Evolutionary conservation across 2,329 filamentous ascomycete genomes (phyloP).

Genomic region (Sclerotinia sclerotiorum): DNA sequence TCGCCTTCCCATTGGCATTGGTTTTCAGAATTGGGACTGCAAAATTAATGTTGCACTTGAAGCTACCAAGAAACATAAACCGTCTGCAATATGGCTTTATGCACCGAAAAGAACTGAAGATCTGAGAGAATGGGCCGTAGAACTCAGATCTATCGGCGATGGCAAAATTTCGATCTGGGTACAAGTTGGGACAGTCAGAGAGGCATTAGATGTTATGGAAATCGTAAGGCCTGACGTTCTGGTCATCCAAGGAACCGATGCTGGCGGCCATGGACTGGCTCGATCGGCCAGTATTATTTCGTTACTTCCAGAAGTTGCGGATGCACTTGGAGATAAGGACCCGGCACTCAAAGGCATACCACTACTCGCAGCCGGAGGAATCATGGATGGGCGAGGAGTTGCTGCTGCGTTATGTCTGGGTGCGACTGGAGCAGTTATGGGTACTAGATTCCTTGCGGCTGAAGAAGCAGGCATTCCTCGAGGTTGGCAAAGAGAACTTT

Average conservation of each 20-base stretch:
- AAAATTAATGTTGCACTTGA: conserved; percentile 42
- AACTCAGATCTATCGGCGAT: neutral
- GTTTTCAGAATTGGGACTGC: conserved; percentile 49
- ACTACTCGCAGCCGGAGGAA: conserved; percentile 42
- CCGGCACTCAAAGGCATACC: conserved; percentile 27
- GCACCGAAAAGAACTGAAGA: conserved; percentile 40
- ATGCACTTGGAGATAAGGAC: conserved; percentile 32
- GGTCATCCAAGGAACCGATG: conserved; percentile 42
- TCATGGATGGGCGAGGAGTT: conserved; percentile 42
- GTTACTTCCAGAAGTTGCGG: conserved; percentile 41
- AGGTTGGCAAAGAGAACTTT: conserved; percentile 50
- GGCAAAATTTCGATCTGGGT: conserved; percentile 39
- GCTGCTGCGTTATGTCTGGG: conserved; percentile 41
- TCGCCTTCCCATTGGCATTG: conserved; percentile 48
- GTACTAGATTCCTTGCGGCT: conserved; percentile 51
- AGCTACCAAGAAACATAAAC: conserved; percentile 32
- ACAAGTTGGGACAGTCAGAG: conserved; percentile 39
- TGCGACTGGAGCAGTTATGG: conserved; percentile 47
- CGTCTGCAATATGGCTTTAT: conserved; percentile 50
- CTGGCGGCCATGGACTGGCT: conserved; percentile 42
- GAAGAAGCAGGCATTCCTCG: conserved; percentile 48
- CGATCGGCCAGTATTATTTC: conserved; percentile 38
- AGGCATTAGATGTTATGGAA: conserved; percentile 31
- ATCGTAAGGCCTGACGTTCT: conserved; percentile 39
- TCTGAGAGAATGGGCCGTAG: conserved; percentile 14